Conservation (phyloP, 2,329 filamentous ascomycete genomes). For the Sclerotinia trifoliorum region DNA sequence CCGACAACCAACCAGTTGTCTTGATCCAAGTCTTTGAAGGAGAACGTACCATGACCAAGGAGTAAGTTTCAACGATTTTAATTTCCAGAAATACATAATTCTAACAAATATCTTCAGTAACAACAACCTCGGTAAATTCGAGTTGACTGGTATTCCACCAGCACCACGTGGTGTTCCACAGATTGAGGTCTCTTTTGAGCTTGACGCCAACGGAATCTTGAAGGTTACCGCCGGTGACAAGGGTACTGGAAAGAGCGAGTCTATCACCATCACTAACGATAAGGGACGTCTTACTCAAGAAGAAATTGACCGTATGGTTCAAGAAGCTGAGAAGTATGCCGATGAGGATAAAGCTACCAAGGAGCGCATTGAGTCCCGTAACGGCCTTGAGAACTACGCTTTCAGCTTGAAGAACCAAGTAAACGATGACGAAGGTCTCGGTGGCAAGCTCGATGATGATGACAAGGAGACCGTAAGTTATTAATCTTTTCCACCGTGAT, state of each 20-base stretch:
- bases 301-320: slow-evolving; percentile 99
- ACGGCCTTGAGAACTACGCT: slow-evolving; percentile 97
- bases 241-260: slow-evolving; percentile 95
- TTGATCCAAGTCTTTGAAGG: slow-evolving; percentile 95
- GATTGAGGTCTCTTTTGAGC: slow-evolving; percentile 96
- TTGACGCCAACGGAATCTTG: slow-evolving; percentile 97
- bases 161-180: slow-evolving; percentile 95
- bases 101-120: slow-evolving; percentile 57
- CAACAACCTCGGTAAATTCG: slow-evolving; percentile 97
- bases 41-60: slow-evolving; percentile 81
- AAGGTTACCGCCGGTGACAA: slow-evolving; percentile 96
- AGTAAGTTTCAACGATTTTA: neutral
- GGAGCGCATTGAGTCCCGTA: slow-evolving; percentile 94
- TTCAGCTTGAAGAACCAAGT: slow-evolving; percentile 99
- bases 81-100: neutral
- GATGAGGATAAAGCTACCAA: slow-evolving; percentile 99
- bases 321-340: slow-evolving; percentile 96
- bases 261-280: slow-evolving; percentile 99
- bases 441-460: slow-evolving; percentile 96
- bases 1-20: slow-evolving; percentile 94
- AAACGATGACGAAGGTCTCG: slow-evolving; percentile 93
- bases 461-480: slow-evolving; percentile 88
- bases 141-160: slow-evolving; percentile 92
- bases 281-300: slow-evolving; percentile 96
- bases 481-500: neutral